Conservation (phyloP, 495 filamentous ascomycete species). For the Margaritispora aquatica region DNA sequence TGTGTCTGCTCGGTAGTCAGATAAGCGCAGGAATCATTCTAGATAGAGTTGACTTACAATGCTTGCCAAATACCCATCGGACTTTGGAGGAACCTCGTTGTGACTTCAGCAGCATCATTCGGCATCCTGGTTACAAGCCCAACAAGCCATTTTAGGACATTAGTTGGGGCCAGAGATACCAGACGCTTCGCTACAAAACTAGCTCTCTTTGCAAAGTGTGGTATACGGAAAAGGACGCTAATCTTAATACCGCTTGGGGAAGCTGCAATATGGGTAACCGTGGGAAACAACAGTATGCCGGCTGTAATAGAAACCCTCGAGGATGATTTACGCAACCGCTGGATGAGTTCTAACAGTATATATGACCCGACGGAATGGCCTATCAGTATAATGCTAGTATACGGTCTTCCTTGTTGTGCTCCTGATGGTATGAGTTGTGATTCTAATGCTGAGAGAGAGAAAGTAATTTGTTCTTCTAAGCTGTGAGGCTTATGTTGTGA, state of each 20-base stretch:
- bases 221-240: constrained; percentile 42
- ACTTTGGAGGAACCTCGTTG: constrained; percentile 55
- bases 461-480: constrained; percentile 54
- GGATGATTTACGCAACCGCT: constrained; percentile 35
- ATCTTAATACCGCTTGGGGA: constrained; percentile 58
- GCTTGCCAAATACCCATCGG: constrained; percentile 62
- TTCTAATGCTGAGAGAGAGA: constrained; percentile 17
- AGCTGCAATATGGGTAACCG: constrained; percentile 65
- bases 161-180: constrained; percentile 29
- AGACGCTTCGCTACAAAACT: constrained; percentile 43
- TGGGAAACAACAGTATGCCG: constrained; percentile 70
- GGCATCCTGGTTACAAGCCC: constrained; percentile 46
- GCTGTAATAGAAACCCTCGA: constrained; percentile 36
- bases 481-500: constrained; percentile 29
- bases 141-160: constrained; percentile 10
- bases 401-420: constrained; percentile 16
- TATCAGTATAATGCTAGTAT: constrained; percentile 61
- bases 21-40: background rate
- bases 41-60: constrained; percentile 39
- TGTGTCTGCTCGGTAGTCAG: constrained; percentile 33
- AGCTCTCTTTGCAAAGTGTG: constrained; percentile 47
- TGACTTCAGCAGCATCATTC: constrained; percentile 49
- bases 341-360: constrained; percentile 66
- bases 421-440: constrained; percentile 7
- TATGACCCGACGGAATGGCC: constrained; percentile 81